Base-by-base conservation (phyloP, 176 grass and related monocot species). In the Musa itinerans region DNA sequence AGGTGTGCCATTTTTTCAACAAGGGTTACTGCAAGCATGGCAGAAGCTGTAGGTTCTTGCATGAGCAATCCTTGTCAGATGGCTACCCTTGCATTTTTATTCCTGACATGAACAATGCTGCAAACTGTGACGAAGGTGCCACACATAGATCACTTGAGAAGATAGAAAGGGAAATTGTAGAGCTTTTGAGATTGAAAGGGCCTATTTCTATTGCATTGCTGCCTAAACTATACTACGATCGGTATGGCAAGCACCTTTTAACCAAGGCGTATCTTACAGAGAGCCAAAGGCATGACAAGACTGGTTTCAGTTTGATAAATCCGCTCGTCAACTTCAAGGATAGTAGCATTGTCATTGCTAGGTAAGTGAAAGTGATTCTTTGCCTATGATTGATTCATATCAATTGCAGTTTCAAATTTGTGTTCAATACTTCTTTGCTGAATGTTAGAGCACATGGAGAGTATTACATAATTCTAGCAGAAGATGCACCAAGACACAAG, bases 201-300 rank as follows among this genome's bases (percentile, higher is more conserved):
- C 92, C 92, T 0, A 66, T 96, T 78, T 92, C 92, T 11, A 96
- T 92, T 21, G 92, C 89, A 14, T 92, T 75, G 10, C 69, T 96
- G 52, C 92, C 92, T 0, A 89, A 80, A 7, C 70, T 96, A 22
- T 96, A 96, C 54, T 76, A 76, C n/a, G 89, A 89, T 49, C 82
- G 53, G 83, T 96, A 96, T 20, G 92, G 92, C 11, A 92, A 89
- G 72, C 78, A 83, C 1, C 85, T 96, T 67, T 84, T 87, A 79
- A 83, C 89, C 0, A 89, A 96, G 11, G 84, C 87, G 0, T 96
- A 92, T 62, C 84, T 96, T 24, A 96, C 92, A 3, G 92, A 96
- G 84, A 96, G 89, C 78, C 89, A 96, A 68, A 78, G 89, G 10
- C 89, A 89, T 50, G 89, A 84, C 13, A 92, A 89, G 71, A 71